phyloP scores from a whole-genome alignment of 2,329 filamentous ascomycete genomes.

The Monosporascus sp. region DNA sequence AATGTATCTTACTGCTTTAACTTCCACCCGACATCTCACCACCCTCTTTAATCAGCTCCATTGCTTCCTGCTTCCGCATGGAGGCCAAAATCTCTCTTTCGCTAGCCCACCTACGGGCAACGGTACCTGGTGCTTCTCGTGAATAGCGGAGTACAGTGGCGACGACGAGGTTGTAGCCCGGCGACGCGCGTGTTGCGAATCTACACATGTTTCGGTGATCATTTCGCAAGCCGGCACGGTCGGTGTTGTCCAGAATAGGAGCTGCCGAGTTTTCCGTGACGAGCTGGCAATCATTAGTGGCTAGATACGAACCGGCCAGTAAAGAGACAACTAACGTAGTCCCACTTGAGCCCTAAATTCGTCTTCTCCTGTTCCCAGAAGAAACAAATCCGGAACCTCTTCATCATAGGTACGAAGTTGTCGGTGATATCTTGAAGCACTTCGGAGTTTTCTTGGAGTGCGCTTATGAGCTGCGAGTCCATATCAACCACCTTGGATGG shows the following conservation, averaged over 20 bases:
- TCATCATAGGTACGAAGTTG: constrained; percentile 8
- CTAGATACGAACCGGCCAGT: background rate
- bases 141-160: constrained; percentile 7
- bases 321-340: too few relatives aligned
- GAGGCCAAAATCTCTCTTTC: background rate
- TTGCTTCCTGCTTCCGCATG: background rate
- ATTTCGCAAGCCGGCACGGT: constrained; percentile 5
- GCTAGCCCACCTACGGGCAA: background rate
- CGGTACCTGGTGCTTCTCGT: background rate
- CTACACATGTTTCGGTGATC: constrained; percentile 9
- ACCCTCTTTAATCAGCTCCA: too few relatives aligned
- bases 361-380: constrained; percentile 10
- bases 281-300: background rate
- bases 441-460: constrained; percentile 5
- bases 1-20: too few relatives aligned
- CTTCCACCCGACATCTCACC: too few relatives aligned
- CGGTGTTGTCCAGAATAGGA: constrained; percentile 10
- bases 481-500: constrained; percentile 8
- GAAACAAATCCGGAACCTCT: constrained; percentile 6
- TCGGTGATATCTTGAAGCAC: constrained; percentile 8
- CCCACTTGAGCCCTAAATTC: constrained; percentile 3
- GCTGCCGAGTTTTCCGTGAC: constrained; percentile 6
- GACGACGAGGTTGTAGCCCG: constrained; percentile 6
- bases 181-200: constrained; percentile 4
- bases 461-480: constrained; percentile 6